Percentiles rank a stretch among this genome's conserved stretches.
These are phyloP conservation scores for Clitopilus passeckerianus DNA, from an alignment of 768 basidiomycete species.

Conservation along the genomic window DNA sequence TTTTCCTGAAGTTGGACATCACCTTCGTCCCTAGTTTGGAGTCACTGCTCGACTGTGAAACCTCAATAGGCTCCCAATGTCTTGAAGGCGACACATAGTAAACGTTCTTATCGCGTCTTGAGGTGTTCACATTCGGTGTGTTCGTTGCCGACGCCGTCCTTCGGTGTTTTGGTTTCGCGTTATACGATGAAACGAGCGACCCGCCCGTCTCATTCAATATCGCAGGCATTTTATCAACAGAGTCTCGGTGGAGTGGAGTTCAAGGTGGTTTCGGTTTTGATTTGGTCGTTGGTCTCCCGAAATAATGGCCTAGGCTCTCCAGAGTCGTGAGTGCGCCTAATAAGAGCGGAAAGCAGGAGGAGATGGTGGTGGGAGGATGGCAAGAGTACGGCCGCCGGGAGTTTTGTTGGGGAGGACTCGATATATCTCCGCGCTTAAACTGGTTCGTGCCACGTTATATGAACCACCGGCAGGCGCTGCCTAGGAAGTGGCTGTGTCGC, in stretches of 20 bases:
- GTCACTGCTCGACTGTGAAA: neutral
- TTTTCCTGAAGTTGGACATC: neutral
- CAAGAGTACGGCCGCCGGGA: neutral
- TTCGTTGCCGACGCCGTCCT: neutral
- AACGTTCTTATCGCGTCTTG: neutral
- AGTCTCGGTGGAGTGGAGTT: neutral
- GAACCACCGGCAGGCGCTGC: neutral
- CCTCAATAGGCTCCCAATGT: neutral
- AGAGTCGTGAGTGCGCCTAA: neutral
- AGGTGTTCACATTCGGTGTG: neutral
- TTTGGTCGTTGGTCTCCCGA: neutral
- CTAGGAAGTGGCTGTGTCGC: neutral
- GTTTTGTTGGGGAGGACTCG: neutral
- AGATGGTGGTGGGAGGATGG: neutral
- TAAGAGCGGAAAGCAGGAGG: neutral
- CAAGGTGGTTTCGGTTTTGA: neutral
- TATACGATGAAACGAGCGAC: neutral
- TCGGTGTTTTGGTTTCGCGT: constrained; percentile 1
- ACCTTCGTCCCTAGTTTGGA: neutral
- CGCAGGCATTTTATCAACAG: neutral
- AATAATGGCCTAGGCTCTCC: neutral
- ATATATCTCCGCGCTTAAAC: neutral
- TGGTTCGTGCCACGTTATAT: neutral
- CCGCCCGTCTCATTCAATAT: neutral
- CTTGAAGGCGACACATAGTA: neutral